phyloP scores from a whole-genome alignment of 805 yeast species.

The Candida taoyuanica region DNA sequence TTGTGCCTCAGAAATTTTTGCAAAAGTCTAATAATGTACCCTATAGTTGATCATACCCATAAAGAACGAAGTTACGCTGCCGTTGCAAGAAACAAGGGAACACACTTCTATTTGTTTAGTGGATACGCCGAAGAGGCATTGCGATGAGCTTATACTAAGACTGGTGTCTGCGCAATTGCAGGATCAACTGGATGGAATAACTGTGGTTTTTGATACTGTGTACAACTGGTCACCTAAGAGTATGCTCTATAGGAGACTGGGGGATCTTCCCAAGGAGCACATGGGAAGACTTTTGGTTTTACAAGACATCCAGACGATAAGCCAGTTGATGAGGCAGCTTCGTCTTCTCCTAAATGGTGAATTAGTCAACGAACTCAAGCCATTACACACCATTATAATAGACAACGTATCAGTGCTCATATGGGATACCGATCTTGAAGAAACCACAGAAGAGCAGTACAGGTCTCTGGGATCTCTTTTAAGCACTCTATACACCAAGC shows the following conservation, averaged over 20 bases:
- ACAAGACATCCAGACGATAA: neutral
- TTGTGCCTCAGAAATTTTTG: neutral
- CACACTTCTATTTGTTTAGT: neutral
- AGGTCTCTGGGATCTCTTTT: neutral
- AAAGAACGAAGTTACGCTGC: neutral
- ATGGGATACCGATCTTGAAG: neutral
- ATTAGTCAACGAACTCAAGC: neutral
- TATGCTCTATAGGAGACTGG: too few species aligned
- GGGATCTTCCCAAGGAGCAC: neutral
- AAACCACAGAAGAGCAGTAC: constrained; percentile 3
- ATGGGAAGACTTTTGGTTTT: neutral
- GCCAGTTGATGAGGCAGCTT: neutral
- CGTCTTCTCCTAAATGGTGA: neutral
- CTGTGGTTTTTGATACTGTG: constrained; percentile 11
- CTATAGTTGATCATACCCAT: neutral
- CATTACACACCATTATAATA: neutral
- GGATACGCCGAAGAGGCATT: neutral
- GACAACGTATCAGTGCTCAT: neutral
- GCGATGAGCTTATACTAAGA: neutral
- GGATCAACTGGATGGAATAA: neutral
- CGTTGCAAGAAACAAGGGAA: neutral
- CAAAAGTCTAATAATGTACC: neutral
- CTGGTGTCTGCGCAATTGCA: neutral
- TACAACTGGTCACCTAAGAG: constrained; percentile 11
- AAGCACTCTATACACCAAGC: neutral